Conservation (phyloP, 1,139 yeast species). For the Ogataea hybrid region DNA sequence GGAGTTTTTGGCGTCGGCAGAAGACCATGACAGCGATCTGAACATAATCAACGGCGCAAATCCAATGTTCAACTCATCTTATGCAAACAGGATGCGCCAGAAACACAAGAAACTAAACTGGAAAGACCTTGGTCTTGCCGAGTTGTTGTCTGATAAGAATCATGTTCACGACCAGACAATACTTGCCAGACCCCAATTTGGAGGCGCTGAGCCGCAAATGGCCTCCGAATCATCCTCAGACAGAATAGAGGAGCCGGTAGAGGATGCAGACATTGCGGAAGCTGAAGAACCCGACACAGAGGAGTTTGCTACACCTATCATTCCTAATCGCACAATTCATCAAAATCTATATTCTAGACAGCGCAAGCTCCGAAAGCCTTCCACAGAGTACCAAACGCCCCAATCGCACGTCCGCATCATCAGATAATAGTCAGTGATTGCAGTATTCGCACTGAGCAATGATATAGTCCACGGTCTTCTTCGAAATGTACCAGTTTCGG, state of each 20-base stretch:
- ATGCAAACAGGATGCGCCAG: constrained; percentile 27
- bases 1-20: constrained; percentile 26
- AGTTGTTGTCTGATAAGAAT: constrained; percentile 26
- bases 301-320: constrained; percentile 23
- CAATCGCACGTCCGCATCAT: constrained; percentile 25
- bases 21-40: constrained; percentile 28
- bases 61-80: constrained; percentile 28
- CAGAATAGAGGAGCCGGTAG: background rate
- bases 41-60: constrained; percentile 22
- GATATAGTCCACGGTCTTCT: constrained; percentile 26
- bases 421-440: constrained; percentile 10
- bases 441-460: constrained; percentile 13
- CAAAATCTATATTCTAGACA: constrained; percentile 11
- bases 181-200: constrained; percentile 16
- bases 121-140: constrained; percentile 36
- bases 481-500: constrained; percentile 30
- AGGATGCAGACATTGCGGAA: background rate
- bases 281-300: constrained; percentile 11
- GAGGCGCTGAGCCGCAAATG: background rate
- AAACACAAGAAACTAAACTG: constrained; percentile 31
- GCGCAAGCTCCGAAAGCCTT: constrained; percentile 15
- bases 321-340: constrained; percentile 22
- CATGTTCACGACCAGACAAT: constrained; percentile 25
- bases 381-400: constrained; percentile 20
- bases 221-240: background rate